phyloP scores from a whole-genome alignment of 129 eudicot genomes.

The Erigeron canadensis region DNA sequence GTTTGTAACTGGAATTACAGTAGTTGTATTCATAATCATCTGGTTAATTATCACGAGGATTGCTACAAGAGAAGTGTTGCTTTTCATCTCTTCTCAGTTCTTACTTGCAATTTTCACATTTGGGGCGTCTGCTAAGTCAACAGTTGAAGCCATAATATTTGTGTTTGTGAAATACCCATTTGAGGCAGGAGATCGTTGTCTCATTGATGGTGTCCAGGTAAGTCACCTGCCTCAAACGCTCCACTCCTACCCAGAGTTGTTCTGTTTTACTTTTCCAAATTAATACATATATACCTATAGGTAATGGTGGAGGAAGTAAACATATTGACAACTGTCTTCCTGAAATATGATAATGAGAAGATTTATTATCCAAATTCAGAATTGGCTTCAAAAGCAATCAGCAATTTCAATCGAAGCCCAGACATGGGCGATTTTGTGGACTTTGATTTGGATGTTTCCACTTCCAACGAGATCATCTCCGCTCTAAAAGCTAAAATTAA shows the following conservation, averaged over 20 bases:
- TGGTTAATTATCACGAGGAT: not conserved
- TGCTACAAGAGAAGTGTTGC: conserved; percentile 9
- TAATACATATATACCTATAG: not conserved
- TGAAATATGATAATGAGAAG: not conserved
- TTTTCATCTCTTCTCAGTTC: conserved; percentile 10
- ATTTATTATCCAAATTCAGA: not conserved
- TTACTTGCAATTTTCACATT: conserved; percentile 1
- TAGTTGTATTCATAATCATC: not conserved
- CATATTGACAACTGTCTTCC: not conserved
- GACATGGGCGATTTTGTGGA: not conserved
- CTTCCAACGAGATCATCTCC: not conserved
- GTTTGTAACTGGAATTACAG: not conserved
- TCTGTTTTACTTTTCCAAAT: not conserved
- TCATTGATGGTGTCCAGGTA: conserved; percentile 3
- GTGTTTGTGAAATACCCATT: conserved; percentile 11
- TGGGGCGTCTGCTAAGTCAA: not conserved
- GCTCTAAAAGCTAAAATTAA: not conserved
- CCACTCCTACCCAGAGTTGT: not conserved
- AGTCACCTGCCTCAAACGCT: not conserved
- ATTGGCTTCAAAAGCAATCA: not conserved
- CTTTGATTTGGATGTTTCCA: conserved; percentile 2
- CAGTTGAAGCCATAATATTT: not conserved
- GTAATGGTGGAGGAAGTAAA: not conserved
- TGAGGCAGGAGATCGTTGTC: not conserved
- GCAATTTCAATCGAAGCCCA: not conserved